Base-by-base conservation (phyloP, 495 filamentous ascomycete species). In the Podospora pseudopauciseta region DNA sequence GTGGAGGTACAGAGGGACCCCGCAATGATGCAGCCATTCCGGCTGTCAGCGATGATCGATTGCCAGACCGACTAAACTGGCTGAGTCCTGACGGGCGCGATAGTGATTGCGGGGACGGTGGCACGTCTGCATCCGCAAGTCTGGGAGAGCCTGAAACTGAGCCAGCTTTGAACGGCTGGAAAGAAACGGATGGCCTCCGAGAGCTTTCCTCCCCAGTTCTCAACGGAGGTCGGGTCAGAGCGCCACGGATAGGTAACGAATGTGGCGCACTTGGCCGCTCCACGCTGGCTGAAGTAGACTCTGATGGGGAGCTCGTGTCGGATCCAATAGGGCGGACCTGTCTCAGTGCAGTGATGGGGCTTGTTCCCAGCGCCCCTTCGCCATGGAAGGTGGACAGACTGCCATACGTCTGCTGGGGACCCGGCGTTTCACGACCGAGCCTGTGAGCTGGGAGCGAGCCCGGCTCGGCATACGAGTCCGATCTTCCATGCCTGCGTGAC, bases 311-410 rank as follows among this genome's bases (percentile, higher is more conserved):
- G 65, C 86, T 87, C 1, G 84, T 81, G 64, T 86, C 84, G 2
- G 84, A 86, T 16, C 86, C 86, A 19, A 84, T 77, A 1, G 82
- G 80, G 28, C 82, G 83, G 15, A 89, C 89, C 18, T 88, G 88
- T 68, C 91, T 88, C 28, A 97, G 85, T 3, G 93, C 91, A 61
- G 94, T 93, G 32, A 97, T 88, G 19, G 94, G 94, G 73, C 94
- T 97, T 44, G 93, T 89, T 19, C 91, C 90, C 7, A 87, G 77
- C 3, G 90, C 85, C 54, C 88, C 92, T 61, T 89, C 86, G 64
- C 93, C 91, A 77, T 97, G 95, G 72, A 94, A 97, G 4, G 94
- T 97, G 3, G 93, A 96, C 66, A 97, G 73, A 72, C 93, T 97
- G 53, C 95, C 95, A 73, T 97, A 97, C 28, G 94, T 91, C 70